Base-by-base conservation (phyloP, 2,329 filamentous ascomycete species). In the Lachnellula occidentalis region DNA sequence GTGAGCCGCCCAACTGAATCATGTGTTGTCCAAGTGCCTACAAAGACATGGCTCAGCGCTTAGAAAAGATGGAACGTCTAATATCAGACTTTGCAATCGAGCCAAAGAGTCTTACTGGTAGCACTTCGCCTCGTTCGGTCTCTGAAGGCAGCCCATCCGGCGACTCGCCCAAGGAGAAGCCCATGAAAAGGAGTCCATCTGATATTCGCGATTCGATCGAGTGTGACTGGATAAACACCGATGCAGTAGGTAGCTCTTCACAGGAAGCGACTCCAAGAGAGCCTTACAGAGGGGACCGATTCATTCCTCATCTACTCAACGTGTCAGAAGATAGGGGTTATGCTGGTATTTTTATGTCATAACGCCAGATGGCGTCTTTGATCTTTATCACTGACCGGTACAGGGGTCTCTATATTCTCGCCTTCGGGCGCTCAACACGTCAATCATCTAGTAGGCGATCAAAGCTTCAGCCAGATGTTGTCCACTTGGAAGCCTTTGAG, bases 41-140 rank as follows among this genome's bases (percentile, higher is more conserved):
- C 46, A 59, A 59, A 51, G 57, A 59, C 31, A 59, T 59, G 54
- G 57, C 55, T 15, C 45, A 57, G 41, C 51, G 57, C 19, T 31
- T 59, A 27, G 55, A 52, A 19, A 59, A 57, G 46, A 59, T 59
- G 57, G 57, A 59, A 39, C 45, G 57, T 39, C 41, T 59, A 14
- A 56, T 56, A 27, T 56, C 54, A 42, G 54, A 56, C 42, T 53
- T 56, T 48, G 54, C 46, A 36, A 4, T 51, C 3, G 37, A 45
- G 11, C 50, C 47, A 6, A 51, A 45, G 46, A 34, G 45, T 11
- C 21, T 21, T 41, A 49, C 53, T 24, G 46, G 48, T 21, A 46
- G 54, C 37, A n/a, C 41, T 17, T 53, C 39, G 27, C 37, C 53
- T 48, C 51, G 51, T 24, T 37, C 49, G 31, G 37, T 52, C 6